Evolutionary conservation across 805 yeast genomes (phyloP).

Genomic region (Candida chauliodis): DNA sequence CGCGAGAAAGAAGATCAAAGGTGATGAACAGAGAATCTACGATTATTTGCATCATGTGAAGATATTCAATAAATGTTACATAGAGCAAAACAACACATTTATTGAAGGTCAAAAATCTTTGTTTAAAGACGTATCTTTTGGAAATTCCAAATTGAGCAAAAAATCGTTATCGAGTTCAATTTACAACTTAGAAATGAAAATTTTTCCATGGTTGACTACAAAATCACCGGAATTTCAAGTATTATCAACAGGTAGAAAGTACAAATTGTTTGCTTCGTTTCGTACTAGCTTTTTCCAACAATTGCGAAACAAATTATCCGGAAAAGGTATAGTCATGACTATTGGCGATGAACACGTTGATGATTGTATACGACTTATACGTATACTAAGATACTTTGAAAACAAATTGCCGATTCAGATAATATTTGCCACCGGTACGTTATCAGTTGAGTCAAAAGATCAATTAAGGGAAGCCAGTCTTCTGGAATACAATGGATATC

Average conservation of each 20-base stretch:
- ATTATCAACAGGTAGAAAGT: conserved; percentile 1
- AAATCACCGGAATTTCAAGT: conserved; percentile 17
- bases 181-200: conserved; percentile 11
- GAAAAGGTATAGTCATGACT: conserved; percentile 33
- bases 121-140: conserved; percentile 5
- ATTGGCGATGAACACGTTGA: conserved; percentile 24
- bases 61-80: conserved; percentile 22
- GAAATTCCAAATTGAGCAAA: neutral
- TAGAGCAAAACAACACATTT: conserved; percentile 10
- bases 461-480: conserved; percentile 18
- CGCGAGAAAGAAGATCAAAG: conserved; percentile 6
- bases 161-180: neutral
- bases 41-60: conserved; percentile 21
- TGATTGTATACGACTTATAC: conserved; percentile 20
- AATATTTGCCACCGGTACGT: conserved; percentile 20
- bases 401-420: conserved; percentile 33
- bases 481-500: no score
- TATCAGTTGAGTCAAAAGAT: conserved; percentile 21
- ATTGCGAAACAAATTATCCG: conserved; percentile 18
- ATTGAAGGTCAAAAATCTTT: conserved; percentile 7
- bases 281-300: conserved; percentile 5
- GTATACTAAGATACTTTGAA: conserved; percentile 23
- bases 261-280: conserved; percentile 2
- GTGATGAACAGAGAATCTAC: conserved; percentile 21
- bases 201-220: conserved; percentile 23